phyloP scores from a whole-genome alignment of 169 alveolate genomes.

The Plasmodium coatneyi region DNA sequence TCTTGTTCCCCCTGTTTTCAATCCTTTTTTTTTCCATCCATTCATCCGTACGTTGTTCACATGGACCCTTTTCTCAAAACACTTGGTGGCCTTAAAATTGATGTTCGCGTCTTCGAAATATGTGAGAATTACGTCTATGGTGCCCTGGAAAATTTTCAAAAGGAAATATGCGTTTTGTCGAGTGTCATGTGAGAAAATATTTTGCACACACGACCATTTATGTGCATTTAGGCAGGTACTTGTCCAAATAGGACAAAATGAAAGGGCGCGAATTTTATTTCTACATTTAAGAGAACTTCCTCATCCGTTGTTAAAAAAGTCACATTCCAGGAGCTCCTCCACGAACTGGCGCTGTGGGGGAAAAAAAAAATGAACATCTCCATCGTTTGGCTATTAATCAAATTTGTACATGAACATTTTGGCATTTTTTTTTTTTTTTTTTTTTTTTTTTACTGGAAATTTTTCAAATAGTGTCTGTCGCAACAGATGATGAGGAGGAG shows the following conservation, averaged over 20 bases:
- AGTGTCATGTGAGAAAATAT: neutral
- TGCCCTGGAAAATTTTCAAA: conserved; percentile 23
- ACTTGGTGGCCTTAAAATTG: conserved; percentile 48
- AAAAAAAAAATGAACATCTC: neutral
- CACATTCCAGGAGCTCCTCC: conserved; percentile 73
- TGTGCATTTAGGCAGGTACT: neutral
- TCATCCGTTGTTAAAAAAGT: conserved; percentile 33
- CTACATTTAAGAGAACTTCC: conserved; percentile 24
- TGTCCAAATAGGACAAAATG: neutral
- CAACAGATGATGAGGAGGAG: conserved; percentile 41
- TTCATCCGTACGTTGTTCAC: conserved; percentile 33
- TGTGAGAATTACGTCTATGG: conserved; percentile 45
- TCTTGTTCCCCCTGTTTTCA: neutral
- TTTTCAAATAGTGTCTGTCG: conserved; percentile 63
- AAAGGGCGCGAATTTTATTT: neutral
- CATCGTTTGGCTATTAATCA: neutral
- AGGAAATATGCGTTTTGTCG: neutral
- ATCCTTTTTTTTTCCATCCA: neutral
- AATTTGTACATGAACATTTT: neutral
- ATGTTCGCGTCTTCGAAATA: conserved; percentile 73
- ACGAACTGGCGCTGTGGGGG: conserved; percentile 40
- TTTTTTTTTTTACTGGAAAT: conserved; percentile 49
- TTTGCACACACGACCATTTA: neutral
- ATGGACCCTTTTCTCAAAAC: conserved; percentile 36
- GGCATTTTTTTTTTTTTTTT: neutral